Evolutionary conservation across 2,329 filamentous ascomycete genomes (phyloP), one percentile per base, ranked within the genome.

Genomic region (Calonectria henricotiae): DNA sequence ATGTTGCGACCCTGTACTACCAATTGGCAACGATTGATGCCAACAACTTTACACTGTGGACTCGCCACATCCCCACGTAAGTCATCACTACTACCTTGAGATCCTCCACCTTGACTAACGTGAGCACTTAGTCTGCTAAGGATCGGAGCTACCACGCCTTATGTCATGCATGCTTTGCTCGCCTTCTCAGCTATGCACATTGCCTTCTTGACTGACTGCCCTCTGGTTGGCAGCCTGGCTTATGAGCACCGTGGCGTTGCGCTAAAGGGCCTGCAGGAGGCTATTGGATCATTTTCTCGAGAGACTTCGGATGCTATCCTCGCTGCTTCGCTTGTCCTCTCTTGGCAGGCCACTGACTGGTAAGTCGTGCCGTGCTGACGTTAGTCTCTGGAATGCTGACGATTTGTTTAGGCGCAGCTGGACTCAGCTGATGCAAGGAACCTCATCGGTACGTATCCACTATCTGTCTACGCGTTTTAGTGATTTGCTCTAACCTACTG

Each of bases 291-390:
- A 23, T 98, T 98, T 83, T 97, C 93, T 2, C 91, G 91, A 76
- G 91, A 93, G 63, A 97, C 95, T 71, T 96, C 94, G 2, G 96
- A 99, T 83, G 95, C 95, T 49, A 92, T 98, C 72, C 88, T 99
- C 65, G 96, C 95, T 30, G 94, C 95, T 37, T 98, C 96, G 30
- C 90, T 98, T 51, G 89, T 98, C 58, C 88, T 99, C 61, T 97
- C 95, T 43, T 98, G 96, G 95, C 96, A 98, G 85, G 94, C 94
- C 67, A 96, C 92, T 70, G 96, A 98, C 85, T 98, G 95, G 96
- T 97, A 88, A 87, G 92, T 67, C 25, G 60, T 41, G 25, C n/a
- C 43, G 23, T 61, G 37, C 61, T 71, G 65, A 43, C 67, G 41
- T 30, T 39, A 39, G 17, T 41, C 46, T 49, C 15, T 20, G 32